Evolutionary conservation across 768 basidiomycete species (phyloP).

Genomic region (Sporobolomyces pararoseus): DNA sequence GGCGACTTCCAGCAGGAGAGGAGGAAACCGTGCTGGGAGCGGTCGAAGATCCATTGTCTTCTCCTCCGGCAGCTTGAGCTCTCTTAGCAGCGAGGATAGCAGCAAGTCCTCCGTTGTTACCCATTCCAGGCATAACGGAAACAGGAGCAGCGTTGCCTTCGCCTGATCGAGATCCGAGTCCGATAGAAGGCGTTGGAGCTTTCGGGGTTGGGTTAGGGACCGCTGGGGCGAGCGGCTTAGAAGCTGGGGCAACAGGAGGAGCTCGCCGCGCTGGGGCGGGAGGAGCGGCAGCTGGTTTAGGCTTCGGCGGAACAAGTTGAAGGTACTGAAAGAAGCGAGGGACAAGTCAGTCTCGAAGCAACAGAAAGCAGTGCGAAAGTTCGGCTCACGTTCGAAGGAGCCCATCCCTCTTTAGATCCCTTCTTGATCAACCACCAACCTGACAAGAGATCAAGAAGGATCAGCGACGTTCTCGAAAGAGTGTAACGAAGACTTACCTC

Average conservation of each 20-base stretch:
- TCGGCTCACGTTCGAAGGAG: conserved; percentile 60
- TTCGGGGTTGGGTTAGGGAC: neutral
- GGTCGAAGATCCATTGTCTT: conserved; percentile 60
- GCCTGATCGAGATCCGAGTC: conserved; percentile 54
- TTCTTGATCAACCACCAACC: conserved; percentile 97
- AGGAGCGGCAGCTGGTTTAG: conserved; percentile 52
- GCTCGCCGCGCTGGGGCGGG: conserved; percentile 14
- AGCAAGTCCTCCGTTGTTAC: conserved; percentile 35
- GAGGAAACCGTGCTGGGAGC: conserved; percentile 66
- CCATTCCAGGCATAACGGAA: conserved; percentile 76
- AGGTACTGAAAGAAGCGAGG: conserved; percentile 38
- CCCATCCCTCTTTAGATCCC: conserved; percentile 80
- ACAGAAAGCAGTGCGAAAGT: neutral
- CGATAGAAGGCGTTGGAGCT: conserved; percentile 44
- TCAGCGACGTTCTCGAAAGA: neutral
- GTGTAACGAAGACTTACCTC: conserved; percentile 53
- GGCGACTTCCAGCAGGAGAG: conserved; percentile 47
- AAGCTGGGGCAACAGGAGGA: conserved; percentile 30
- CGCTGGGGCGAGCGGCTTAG: too few species aligned
- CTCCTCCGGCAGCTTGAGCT: conserved; percentile 35
- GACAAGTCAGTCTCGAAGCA: neutral
- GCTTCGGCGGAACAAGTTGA: conserved; percentile 70
- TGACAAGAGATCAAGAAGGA: conserved; percentile 20
- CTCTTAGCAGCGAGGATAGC: conserved; percentile 42
- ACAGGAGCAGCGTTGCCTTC: conserved; percentile 70